These are phyloP conservation scores for Arthonia radiata DNA, from an alignment of 495 filamentous ascomycete genomes.

Conservation along the genomic window DNA sequence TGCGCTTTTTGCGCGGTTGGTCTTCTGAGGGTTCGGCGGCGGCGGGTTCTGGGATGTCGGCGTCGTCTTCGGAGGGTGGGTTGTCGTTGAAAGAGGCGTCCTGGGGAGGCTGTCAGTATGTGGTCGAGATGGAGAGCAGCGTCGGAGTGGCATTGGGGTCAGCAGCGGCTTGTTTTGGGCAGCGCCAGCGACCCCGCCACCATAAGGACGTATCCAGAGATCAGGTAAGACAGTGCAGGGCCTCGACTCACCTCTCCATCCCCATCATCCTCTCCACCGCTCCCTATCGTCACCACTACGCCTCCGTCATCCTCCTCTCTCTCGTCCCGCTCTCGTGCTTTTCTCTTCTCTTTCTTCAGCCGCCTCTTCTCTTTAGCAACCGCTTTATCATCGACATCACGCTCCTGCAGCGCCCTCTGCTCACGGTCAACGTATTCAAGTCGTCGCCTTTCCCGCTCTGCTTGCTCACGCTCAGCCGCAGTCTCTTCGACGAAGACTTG, in stretches of 20 bases:
- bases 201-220: too few species aligned
- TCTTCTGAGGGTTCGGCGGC: constrained; percentile 6
- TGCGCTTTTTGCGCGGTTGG: constrained; percentile 12
- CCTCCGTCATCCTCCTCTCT: constrained; percentile 12
- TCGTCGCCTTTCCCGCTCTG: constrained; percentile 40
- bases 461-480: constrained; percentile 49
- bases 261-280: constrained; percentile 11
- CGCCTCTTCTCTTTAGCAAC: constrained; percentile 51
- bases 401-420: too few species aligned
- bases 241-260: constrained; percentile 16
- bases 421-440: too few species aligned
- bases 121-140: too few species aligned
- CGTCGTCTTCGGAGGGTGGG: constrained; percentile 9
- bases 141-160: too few species aligned
- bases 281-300: constrained; percentile 11
- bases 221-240: too few species aligned
- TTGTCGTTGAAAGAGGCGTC: constrained; percentile 21
- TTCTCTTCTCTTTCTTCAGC: constrained; percentile 72
- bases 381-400: constrained; percentile 63
- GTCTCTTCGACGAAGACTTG: constrained; percentile 63
- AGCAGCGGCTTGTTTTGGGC: constrained; percentile 25
- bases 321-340: constrained; percentile 42
- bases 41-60: constrained; percentile 4
- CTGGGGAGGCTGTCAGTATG: too few species aligned
- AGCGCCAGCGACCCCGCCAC: too few species aligned